A percentile compares a stretch with the other conserved stretches of the same genome.
Evolutionary conservation across 202 grass and related monocot species (phyloP).

Genomic region (Elaeis oleifera): DNA sequence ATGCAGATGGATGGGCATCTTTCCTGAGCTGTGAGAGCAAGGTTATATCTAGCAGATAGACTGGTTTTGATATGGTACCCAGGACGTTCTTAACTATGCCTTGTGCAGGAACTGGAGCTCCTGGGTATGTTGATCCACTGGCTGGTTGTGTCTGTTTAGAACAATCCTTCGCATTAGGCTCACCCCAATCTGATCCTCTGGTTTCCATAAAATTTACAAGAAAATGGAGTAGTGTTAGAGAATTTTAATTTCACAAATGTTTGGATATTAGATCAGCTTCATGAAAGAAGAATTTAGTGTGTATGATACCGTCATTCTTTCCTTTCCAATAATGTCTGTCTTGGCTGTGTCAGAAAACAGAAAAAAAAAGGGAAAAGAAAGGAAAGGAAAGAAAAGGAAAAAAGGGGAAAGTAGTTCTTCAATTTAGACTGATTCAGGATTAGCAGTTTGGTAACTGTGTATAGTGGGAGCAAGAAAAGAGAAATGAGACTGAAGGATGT

Average conservation of each 20-base stretch:
- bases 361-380: too few relatives aligned
- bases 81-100: slow-evolving; percentile 47
- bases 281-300: too few relatives aligned
- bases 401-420: too few relatives aligned
- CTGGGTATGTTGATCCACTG: slow-evolving; percentile 47
- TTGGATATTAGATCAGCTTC: too few relatives aligned
- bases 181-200: slow-evolving; percentile 72
- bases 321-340: too few relatives aligned
- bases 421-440: too few relatives aligned
- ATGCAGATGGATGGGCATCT: slow-evolving; percentile 70
- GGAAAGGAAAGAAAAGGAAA: too few relatives aligned
- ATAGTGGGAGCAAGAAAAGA: too few relatives aligned
- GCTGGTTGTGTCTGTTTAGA: slow-evolving; percentile 55
- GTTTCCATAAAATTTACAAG: not conserved
- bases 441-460: too few relatives aligned
- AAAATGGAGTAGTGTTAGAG: not conserved
- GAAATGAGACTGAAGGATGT: too few relatives aligned
- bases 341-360: too few relatives aligned
- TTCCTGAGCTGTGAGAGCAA: slow-evolving; percentile 84
- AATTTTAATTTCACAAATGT: not conserved
- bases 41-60: slow-evolving; percentile 82
- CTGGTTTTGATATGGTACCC: slow-evolving; percentile 56
- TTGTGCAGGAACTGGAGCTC: slow-evolving; percentile 49
- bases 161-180: slow-evolving; percentile 33
- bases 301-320: too few relatives aligned